Evolutionary conservation across 768 basidiomycete species (phyloP).

Genomic region (Guyanaporus albipodus): DNA sequence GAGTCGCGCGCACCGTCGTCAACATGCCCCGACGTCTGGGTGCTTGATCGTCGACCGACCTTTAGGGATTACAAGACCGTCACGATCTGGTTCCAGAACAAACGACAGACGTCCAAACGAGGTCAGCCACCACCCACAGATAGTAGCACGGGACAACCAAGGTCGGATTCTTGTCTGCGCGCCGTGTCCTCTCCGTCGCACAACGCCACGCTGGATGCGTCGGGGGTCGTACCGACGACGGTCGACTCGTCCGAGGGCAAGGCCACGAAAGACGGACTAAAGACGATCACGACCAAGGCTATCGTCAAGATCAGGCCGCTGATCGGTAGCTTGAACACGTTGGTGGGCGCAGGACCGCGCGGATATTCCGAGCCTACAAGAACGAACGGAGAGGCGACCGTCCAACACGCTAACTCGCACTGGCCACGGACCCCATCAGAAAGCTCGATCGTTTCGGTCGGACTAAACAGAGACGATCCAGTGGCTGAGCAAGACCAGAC

Average conservation of each 20-base stretch:
- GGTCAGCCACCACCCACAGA: constrained; percentile 9
- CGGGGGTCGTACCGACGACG: not conserved
- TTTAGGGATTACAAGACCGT: constrained; percentile 46
- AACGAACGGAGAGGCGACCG: not conserved
- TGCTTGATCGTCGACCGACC: too few species aligned
- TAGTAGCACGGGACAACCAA: not conserved
- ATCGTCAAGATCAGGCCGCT: constrained; percentile 23
- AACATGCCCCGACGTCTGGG: too few species aligned
- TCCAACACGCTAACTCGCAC: constrained; percentile 1
- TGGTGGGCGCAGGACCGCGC: constrained; percentile 11
- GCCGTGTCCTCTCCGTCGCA: constrained; percentile 30
- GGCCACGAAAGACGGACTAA: not conserved
- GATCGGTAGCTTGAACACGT: constrained; percentile 15
- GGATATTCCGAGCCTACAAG: not conserved
- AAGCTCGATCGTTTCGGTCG: constrained; percentile 1
- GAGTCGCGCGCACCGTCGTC: constrained; percentile 10
- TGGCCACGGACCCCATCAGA: not conserved
- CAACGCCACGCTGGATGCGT: constrained; percentile 22
- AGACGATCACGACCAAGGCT: constrained; percentile 10
- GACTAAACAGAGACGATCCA: not conserved
- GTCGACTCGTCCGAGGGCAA: not conserved
- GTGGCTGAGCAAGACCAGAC: constrained; percentile 5
- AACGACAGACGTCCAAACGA: constrained; percentile 53
- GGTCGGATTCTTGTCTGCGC: constrained; percentile 21
- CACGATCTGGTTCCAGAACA: constrained; percentile 84